Percentiles rank a stretch among this genome's conserved stretches.
Evolutionary conservation across 1,139 yeast species (phyloP).

Genomic region (Groenewaldozyma sp.): DNA sequence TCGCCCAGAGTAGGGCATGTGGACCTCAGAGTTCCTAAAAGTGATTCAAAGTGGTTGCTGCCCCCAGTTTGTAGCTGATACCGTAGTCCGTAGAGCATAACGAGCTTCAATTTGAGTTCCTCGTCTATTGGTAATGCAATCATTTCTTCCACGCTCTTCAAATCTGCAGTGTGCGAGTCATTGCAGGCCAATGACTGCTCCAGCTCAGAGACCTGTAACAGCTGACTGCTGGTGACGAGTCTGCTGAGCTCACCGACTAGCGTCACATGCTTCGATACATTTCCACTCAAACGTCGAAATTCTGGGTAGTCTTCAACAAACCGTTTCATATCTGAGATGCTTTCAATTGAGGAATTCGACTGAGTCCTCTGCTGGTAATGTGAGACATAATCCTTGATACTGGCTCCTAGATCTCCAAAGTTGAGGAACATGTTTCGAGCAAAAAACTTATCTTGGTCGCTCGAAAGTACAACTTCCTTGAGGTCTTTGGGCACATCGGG

Average conservation of each 20-base stretch:
- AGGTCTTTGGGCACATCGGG: slow-evolving; percentile 41
- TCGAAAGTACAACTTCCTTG: slow-evolving; percentile 51
- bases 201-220: slow-evolving; percentile 83
- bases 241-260: slow-evolving; percentile 75
- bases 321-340: slow-evolving; percentile 80
- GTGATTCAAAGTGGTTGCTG: slow-evolving; percentile 32
- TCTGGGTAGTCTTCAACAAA: slow-evolving; percentile 92
- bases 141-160: slow-evolving; percentile 39
- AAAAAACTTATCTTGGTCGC: slow-evolving; percentile 68
- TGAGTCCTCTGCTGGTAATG: slow-evolving; percentile 76
- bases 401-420: slow-evolving; percentile 90
- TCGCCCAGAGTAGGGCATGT: slow-evolving; percentile 16
- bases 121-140: slow-evolving; percentile 28
- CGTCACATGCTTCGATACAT: slow-evolving; percentile 89
- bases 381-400: slow-evolving; percentile 76
- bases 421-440: slow-evolving; percentile 74
- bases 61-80: slow-evolving; percentile 42
- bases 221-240: slow-evolving; percentile 47
- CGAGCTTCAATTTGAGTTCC: slow-evolving; percentile 47
- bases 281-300: slow-evolving; percentile 75
- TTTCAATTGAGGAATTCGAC: slow-evolving; percentile 57
- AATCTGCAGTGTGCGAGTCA: slow-evolving; percentile 44
- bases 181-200: slow-evolving; percentile 79
- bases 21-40: slow-evolving; percentile 33
- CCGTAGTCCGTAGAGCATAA: slow-evolving; percentile 63